A percentile compares a stretch with the other conserved stretches of the same genome.
phyloP scores from a whole-genome alignment of 2,329 filamentous ascomycete genomes.

The Tolypocladium album region DNA sequence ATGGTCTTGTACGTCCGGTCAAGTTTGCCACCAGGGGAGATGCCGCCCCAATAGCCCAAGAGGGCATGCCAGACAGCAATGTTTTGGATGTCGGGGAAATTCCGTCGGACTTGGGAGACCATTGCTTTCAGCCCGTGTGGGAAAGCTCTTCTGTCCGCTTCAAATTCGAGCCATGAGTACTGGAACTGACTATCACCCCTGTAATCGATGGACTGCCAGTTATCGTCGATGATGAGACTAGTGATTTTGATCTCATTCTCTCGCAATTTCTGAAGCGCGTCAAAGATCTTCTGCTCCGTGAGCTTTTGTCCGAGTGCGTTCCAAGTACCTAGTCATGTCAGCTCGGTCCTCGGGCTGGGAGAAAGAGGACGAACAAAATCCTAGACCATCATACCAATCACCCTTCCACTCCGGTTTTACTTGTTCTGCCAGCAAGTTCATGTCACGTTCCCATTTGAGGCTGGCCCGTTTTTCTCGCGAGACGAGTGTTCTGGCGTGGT shows the following conservation, averaged over 20 bases:
- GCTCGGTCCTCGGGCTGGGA: not conserved
- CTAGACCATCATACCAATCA: slow-evolving; percentile 84
- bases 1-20: slow-evolving; percentile 70
- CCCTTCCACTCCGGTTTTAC: slow-evolving; percentile 60
- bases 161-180: slow-evolving; percentile 69
- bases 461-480: slow-evolving; percentile 28
- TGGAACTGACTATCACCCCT: slow-evolving; percentile 40
- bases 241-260: slow-evolving; percentile 65
- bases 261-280: slow-evolving; percentile 62
- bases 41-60: slow-evolving; percentile 82
- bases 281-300: slow-evolving; percentile 67
- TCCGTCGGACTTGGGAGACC: slow-evolving; percentile 55
- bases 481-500: slow-evolving; percentile 60
- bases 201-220: slow-evolving; percentile 72
- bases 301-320: slow-evolving; percentile 80
- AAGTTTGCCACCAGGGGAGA: slow-evolving; percentile 64
- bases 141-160: slow-evolving; percentile 71
- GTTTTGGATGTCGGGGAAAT: slow-evolving; percentile 64
- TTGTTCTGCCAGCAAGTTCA: slow-evolving; percentile 33
- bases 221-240: slow-evolving; percentile 91
- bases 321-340: slow-evolving; percentile 58
- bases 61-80: slow-evolving; percentile 94
- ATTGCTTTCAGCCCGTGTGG: slow-evolving; percentile 67
- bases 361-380: slow-evolving; percentile 57
- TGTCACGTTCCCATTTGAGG: slow-evolving; percentile 33